Evolutionary conservation across 2,329 filamentous ascomycete genomes (phyloP), one percentile per base, ranked within the genome.

Genomic region (Ceratocystis colombiana): DNA sequence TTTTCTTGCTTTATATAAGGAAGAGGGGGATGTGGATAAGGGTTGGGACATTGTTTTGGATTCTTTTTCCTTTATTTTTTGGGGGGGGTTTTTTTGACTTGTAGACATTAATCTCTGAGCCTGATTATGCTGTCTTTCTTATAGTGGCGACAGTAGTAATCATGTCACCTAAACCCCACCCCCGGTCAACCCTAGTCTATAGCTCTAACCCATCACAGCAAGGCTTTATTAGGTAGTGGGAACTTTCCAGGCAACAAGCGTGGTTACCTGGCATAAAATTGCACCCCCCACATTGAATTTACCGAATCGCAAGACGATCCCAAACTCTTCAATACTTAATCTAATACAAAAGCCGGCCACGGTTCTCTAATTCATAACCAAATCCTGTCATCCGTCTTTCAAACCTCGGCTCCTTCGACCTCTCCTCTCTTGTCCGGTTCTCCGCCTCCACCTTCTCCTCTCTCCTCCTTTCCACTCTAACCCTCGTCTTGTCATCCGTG

Each of bases 61-160:
- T 41, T 41, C 37, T 41, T 22, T 25, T 53, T 25, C 15, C 15
- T 53, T 48, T 20, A 1, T 48, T 48, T 48, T 22, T 48, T 6
- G 48, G 10, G 25, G 8, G 10, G 25, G 8, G 17, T 20, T 22
- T 22, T 22, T 48, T 50, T 50, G 48, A n/a, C 17, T n/a, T 59
- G 12, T 37, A 59, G 55, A 25, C 28, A 59, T 59, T 59, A 59
- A 59, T 59, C 28, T 37, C 7, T n/a, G n/a, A 25, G 55, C 55
- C 55, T 59, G 15, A 37, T 37, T 33, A n/a, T 37, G 12, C 20
- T 59, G 25, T 37, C 5, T 2, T 55, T 30, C 10, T 28, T 30
- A 20, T 15, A 6, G 50, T 12, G 20, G 46, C 46, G 20, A 22
- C 6, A n/a, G n/a, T n/a, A 48, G 8, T 10, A 48, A 22, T 20